Evolutionary conservation across 768 basidiomycete genomes (phyloP), one percentile per base, ranked within the genome.

Genomic region (Gautieria morchelliformis): DNA sequence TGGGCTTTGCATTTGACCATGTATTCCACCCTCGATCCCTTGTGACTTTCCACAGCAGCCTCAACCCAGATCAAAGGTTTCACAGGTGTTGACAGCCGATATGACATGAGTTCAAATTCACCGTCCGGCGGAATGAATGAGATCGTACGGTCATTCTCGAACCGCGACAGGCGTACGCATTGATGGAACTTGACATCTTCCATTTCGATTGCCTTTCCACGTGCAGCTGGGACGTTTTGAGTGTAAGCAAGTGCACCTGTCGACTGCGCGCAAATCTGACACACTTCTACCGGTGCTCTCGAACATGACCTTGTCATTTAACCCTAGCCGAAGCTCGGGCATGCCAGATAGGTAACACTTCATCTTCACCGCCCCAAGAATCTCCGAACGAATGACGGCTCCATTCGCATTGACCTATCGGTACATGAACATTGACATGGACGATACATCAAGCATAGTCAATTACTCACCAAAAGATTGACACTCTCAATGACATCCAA

Each of bases 301-400:
- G 65, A 98, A 97, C 95, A 99, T 98, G 69, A 97, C 93, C 72
- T 98, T 98, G 75, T 99, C 95, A 71, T 99, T 99, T 57, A 99
- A 75, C 3, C 95, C 96, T 30, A 99, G 71, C 58, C 95, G 79
- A 47, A 98, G 77, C 68, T 99, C 96, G 17, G 96, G 96, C 96
- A 98, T 99, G n/a, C 96, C 96, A 9, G 92, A 93, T 2, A 99
- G 79, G 69, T 97, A 99, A 69, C 95, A 98, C 71, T 98, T 98
- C 96, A 98, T 98, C 79, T 99, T 98, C 65, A 99, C 81, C 0
- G 93, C 93, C n/a, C 96, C 96, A 2, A 98, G 74, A 63, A 99
- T 98, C 71, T 99, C 96, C 15, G 91, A 93, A 48, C 96, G 85
- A 15, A 98, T 91, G 35, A 99, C 96, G 66, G 93, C 95, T 37